These are phyloP conservation scores for Penicillium verhagenii DNA, from an alignment of 495 filamentous ascomycete species.

Conservation along the genomic window DNA sequence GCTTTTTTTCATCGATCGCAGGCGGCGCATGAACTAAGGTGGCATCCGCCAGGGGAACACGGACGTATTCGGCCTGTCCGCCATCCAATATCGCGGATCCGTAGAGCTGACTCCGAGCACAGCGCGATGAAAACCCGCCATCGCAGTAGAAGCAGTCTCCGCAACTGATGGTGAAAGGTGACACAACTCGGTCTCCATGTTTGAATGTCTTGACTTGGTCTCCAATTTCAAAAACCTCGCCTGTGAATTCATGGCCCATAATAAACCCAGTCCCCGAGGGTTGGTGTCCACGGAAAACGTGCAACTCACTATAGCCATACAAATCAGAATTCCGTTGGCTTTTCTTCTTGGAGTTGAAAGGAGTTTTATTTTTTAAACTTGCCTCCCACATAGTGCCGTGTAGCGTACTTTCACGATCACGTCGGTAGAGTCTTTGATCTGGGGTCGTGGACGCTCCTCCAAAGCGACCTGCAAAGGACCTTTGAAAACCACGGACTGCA, in stretches of 20 bases:
- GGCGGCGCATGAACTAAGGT: slow-evolving; percentile 69
- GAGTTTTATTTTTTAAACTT: slow-evolving; percentile 32
- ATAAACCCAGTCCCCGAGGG: slow-evolving; percentile 60
- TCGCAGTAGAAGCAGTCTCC: slow-evolving; percentile 82
- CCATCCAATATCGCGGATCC: slow-evolving; percentile 72
- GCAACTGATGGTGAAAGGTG: slow-evolving; percentile 69
- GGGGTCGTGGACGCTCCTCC: slow-evolving; percentile 44
- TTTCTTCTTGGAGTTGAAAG: not conserved
- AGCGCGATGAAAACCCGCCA: slow-evolving; percentile 48
- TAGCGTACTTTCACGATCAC: slow-evolving; percentile 80
- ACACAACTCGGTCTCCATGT: slow-evolving; percentile 50
- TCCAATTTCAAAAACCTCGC: slow-evolving; percentile 22
- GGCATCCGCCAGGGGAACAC: slow-evolving; percentile 76
- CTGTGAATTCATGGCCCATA: slow-evolving; percentile 49
- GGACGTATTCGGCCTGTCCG: slow-evolving; percentile 83
- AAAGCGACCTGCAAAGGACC: slow-evolving; percentile 36
- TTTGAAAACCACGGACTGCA: slow-evolving; percentile 40
- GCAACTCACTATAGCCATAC: slow-evolving; percentile 19
- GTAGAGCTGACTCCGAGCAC: slow-evolving; percentile 63
- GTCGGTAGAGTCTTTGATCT: slow-evolving; percentile 68
- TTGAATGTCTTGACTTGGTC: slow-evolving; percentile 51
- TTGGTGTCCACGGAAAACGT: slow-evolving; percentile 31
- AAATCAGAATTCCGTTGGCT: not conserved
- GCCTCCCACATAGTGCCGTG: slow-evolving; percentile 88
- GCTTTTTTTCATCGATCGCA: slow-evolving; percentile 66